Evolutionary conservation across 2,329 filamentous ascomycete genomes (phyloP), one percentile per base, ranked within the genome.

Genomic region (Coniochaeta sp.): DNA sequence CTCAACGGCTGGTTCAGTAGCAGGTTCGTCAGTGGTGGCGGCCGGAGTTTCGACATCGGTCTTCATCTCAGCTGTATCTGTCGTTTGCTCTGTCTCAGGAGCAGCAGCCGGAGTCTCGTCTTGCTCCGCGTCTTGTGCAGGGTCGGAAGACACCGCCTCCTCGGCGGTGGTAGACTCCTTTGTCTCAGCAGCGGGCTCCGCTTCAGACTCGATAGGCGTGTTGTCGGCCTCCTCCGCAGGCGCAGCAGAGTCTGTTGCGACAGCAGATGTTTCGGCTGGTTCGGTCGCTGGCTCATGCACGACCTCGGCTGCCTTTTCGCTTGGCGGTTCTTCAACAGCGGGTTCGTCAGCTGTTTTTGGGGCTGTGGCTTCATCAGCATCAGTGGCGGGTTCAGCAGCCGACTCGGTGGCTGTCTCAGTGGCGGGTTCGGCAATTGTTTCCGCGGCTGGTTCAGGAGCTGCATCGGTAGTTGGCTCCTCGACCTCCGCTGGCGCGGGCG

Each of bases 141-240:
- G 7, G 5, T 24, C 20, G 22, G 38, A 24, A 14, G 38, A 14
- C 5, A 24, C 38, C 3, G 18, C 7, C 14, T 18, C 26, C n/a
- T 54, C 32, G 6, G 22, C 45, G 24, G 33, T 18, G 2, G 28
- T 22, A 38, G 35, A 6, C 27, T 55, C 56, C 10, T 46, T 50
- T 18, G 33, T 18, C 24, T 50, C 40, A 10, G 55, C 13, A n/a
- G 20, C 2, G 3, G 26, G n/a, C 18, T 30, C 26, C 16, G 24
- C 27, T 4, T n/a, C 20, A 2, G 49, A 30, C 13, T 51, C 52
- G 9, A 49, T 26, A 24, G 42, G 38, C 16, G 13, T 46, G 24
- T 50, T 14, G 9, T 50, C 50, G 28, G 13, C 10, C 13, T n/a
- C 18, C 20, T 51, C 49, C 14, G 20, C 51, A 28, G 32, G 24